Evolutionary conservation across 1,139 yeast genomes (phyloP).

Genomic region (Yamadazyma kanchanaburiensis): DNA sequence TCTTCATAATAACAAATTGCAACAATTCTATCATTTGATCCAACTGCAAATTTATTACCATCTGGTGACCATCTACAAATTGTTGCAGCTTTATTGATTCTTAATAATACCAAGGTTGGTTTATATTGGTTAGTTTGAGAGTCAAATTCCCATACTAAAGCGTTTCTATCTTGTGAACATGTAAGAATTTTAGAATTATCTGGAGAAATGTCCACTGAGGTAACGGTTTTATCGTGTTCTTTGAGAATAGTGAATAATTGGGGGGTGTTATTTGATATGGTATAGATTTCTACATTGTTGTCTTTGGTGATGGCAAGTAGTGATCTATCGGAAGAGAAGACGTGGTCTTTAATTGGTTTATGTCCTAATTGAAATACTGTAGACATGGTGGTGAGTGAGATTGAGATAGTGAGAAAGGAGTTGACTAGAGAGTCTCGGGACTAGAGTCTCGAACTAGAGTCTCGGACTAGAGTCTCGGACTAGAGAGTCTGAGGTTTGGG

Average conservation of each 20-base stretch:
- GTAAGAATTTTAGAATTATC: conserved; percentile 86
- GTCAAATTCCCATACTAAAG: conserved; percentile 87
- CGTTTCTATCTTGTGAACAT: conserved; percentile 97
- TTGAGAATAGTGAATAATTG: conserved; percentile 58
- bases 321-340: conserved; percentile 68
- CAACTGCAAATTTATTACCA: conserved; percentile 94
- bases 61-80: conserved; percentile 91
- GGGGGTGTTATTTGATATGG: conserved; percentile 44
- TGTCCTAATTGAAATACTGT: conserved; percentile 66
- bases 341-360: conserved; percentile 87
- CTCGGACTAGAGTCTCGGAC: too few species aligned
- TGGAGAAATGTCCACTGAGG: conserved; percentile 88
- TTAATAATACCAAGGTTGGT: conserved; percentile 87
- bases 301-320: conserved; percentile 81
- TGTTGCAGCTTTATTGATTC: conserved; percentile 94
- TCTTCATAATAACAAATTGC: conserved; percentile 95
- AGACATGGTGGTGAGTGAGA: conserved; percentile 19
- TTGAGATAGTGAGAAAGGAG: too few species aligned
- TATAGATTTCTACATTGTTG: conserved; percentile 71
- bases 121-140: conserved; percentile 50
- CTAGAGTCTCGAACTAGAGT: too few species aligned
- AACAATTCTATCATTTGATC: conserved; percentile 89
- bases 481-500: too few species aligned
- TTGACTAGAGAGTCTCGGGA: too few species aligned
- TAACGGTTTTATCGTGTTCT: conserved; percentile 93